Evolutionary conservation across 2,329 filamentous ascomycete genomes (phyloP).

Genomic region (Magnaporthales sp.): DNA sequence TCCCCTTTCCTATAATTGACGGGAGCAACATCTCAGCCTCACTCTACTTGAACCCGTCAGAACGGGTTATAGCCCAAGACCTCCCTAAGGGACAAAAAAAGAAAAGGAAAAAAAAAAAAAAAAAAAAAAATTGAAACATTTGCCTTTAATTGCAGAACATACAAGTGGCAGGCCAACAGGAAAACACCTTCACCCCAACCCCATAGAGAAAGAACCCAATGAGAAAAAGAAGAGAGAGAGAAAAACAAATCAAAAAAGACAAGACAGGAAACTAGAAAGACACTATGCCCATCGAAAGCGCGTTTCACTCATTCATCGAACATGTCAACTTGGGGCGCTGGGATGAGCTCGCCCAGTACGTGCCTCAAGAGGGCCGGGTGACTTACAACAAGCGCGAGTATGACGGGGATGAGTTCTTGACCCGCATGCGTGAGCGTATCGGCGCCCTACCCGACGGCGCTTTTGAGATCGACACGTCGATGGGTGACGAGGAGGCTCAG

Average conservation of each 20-base stretch:
- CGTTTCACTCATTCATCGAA: conserved; percentile 4
- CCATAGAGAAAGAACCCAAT: background rate
- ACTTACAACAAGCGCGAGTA: conserved; percentile 3
- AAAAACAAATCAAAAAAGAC: background rate
- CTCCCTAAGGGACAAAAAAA: too few species aligned
- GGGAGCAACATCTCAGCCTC: background rate
- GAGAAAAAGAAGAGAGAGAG: background rate
- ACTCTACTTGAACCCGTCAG: too few species aligned
- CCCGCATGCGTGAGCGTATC: conserved; percentile 1
- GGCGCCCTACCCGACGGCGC: background rate
- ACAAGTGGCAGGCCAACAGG: background rate
- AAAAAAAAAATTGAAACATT: too few species aligned
- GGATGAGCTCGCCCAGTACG: background rate
- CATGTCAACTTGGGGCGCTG: conserved; percentile 2
- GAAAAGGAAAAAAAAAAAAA: too few species aligned
- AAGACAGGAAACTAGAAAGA: background rate
- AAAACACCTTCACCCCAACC: background rate
- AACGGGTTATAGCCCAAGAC: too few species aligned
- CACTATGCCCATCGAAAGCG: background rate
- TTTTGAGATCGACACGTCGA: conserved; percentile 3
- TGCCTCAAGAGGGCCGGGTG: background rate
- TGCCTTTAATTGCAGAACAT: background rate
- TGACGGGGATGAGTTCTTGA: background rate
- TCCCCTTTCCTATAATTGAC: background rate
- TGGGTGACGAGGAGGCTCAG: conserved; percentile 3